phyloP scores from a whole-genome alignment of 345 rosid genomes.

The Acer negundo region DNA sequence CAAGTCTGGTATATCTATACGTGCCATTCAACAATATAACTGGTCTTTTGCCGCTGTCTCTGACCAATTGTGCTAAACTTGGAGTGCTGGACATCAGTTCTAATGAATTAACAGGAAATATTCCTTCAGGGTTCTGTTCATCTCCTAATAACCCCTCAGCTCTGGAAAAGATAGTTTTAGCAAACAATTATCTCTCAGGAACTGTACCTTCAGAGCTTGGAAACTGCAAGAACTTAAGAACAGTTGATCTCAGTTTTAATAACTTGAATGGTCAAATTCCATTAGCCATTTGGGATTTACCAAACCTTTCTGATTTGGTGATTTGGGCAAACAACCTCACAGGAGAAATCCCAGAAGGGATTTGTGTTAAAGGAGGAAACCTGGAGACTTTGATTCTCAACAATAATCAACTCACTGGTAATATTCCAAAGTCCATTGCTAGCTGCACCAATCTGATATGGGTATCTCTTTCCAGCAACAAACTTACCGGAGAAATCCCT shows the following conservation, averaged over 20 bases:
- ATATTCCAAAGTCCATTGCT: slow-evolving; percentile 70
- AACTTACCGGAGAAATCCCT: slow-evolving; percentile 71
- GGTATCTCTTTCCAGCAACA: slow-evolving; percentile 89
- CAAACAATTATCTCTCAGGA: slow-evolving; percentile 81
- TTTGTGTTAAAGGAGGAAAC: slow-evolving; percentile 74
- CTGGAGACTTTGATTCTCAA: slow-evolving; percentile 83
- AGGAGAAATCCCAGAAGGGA: slow-evolving; percentile 72
- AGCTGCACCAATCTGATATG: slow-evolving; percentile 83
- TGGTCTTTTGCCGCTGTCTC: slow-evolving; percentile 68
- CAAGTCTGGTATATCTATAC: slow-evolving; percentile 50
- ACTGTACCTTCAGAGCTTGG: slow-evolving; percentile 68
- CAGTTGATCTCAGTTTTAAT: slow-evolving; percentile 91
- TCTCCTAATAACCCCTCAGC: slow-evolving; percentile 41
- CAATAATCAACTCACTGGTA: slow-evolving; percentile 76
- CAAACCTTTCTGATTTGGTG: slow-evolving; percentile 69
- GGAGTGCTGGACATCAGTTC: slow-evolving; percentile 85
- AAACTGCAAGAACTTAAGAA: slow-evolving; percentile 65
- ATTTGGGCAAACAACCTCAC: slow-evolving; percentile 97
- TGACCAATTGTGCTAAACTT: slow-evolving; percentile 58
- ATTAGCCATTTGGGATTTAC: slow-evolving; percentile 64
- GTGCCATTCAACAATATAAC: slow-evolving; percentile 78
- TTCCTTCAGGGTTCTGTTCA: slow-evolving; percentile 70
- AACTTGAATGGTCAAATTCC: slow-evolving; percentile 69
- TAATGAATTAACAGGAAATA: slow-evolving; percentile 59
- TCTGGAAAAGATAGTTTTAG: slow-evolving; percentile 64